Conservation (phyloP, 148 eudicot species). For the Limonium bicolor region DNA sequence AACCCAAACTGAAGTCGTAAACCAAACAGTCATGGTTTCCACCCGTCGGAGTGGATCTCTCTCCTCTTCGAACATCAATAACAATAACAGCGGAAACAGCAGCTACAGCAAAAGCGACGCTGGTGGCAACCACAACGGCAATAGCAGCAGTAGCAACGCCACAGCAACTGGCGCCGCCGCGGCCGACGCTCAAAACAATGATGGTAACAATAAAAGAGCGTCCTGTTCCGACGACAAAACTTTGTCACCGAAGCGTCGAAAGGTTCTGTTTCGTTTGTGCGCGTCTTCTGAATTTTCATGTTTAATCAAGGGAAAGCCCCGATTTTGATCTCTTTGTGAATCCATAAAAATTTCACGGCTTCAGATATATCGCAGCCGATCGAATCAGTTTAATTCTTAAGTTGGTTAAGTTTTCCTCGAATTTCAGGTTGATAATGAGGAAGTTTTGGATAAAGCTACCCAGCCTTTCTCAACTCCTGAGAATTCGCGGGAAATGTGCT, state of each 20-base stretch:
- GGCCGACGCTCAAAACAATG: background rate
- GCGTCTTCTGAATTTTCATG: background rate
- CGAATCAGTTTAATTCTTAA: too few relatives aligned
- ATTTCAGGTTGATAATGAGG: slow-evolving; percentile 34
- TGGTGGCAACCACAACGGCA: background rate
- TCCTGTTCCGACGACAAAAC: slow-evolving; percentile 42
- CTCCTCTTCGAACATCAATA: slow-evolving; percentile 14
- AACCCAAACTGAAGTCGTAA: slow-evolving; percentile 8
- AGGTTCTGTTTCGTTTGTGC: slow-evolving; percentile 20
- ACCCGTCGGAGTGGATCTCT: slow-evolving; percentile 80
- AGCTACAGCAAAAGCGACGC: slow-evolving; percentile 2
- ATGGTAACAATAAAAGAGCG: slow-evolving; percentile 24
- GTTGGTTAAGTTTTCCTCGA: background rate
- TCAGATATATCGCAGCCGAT: too few relatives aligned
- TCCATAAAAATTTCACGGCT: too few relatives aligned
- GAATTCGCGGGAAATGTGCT: slow-evolving; percentile 35
- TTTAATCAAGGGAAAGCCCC: too few relatives aligned
- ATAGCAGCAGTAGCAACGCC: too few relatives aligned
- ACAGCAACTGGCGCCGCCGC: background rate
- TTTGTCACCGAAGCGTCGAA: slow-evolving; percentile 53
- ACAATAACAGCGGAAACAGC: slow-evolving; percentile 1
- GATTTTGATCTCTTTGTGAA: too few relatives aligned
- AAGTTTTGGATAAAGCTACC: slow-evolving; percentile 25
- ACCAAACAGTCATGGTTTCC: slow-evolving; percentile 48
- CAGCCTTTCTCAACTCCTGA: slow-evolving; percentile 15